Conservation (phyloP, 768 basidiomycete genomes). For the Trametes elegans region DNA sequence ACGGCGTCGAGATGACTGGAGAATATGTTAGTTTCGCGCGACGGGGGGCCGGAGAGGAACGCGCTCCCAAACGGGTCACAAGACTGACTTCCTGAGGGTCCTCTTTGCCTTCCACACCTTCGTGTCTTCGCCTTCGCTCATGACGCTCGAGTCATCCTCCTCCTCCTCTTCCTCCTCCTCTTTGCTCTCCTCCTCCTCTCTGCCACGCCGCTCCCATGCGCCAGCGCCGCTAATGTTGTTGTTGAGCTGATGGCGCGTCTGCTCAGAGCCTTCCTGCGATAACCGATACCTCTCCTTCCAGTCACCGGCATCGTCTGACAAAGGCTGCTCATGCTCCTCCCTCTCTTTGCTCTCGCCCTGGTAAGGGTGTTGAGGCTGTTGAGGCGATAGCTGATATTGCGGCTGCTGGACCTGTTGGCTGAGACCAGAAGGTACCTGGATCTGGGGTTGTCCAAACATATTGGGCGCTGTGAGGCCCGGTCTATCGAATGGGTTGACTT, state of each 20-base stretch:
- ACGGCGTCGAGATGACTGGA: constrained; percentile 90
- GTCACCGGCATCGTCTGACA: constrained; percentile 81
- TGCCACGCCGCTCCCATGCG: constrained; percentile 51
- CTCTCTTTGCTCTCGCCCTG: constrained; percentile 44
- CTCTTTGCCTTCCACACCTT: constrained; percentile 86
- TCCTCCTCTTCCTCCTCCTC: constrained; percentile 69
- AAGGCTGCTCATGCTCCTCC: constrained; percentile 51
- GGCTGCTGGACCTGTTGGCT: constrained; percentile 29
- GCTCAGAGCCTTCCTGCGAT: constrained; percentile 61
- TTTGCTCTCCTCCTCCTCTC: constrained; percentile 65
- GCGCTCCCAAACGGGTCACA: constrained; percentile 12
- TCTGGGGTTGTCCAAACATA: constrained; percentile 39
- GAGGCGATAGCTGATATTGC: constrained; percentile 27
- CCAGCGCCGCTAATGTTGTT: constrained; percentile 35
- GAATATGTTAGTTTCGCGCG: constrained; percentile 16
- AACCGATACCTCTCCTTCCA: constrained; percentile 80
- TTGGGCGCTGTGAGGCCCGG: constrained; percentile 39
- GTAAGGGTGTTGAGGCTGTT: constrained; percentile 32
- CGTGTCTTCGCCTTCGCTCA: constrained; percentile 62
- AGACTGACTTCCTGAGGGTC: constrained; percentile 83
- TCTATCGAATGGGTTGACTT: constrained; percentile 51
- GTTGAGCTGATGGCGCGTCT: constrained; percentile 36
- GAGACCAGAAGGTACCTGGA: constrained; percentile 26
- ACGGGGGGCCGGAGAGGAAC: background rate
- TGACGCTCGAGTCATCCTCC: constrained; percentile 57